phyloP scores from a whole-genome alignment of 352 stramenopile species.

The Aphanomyces stellatus region DNA sequence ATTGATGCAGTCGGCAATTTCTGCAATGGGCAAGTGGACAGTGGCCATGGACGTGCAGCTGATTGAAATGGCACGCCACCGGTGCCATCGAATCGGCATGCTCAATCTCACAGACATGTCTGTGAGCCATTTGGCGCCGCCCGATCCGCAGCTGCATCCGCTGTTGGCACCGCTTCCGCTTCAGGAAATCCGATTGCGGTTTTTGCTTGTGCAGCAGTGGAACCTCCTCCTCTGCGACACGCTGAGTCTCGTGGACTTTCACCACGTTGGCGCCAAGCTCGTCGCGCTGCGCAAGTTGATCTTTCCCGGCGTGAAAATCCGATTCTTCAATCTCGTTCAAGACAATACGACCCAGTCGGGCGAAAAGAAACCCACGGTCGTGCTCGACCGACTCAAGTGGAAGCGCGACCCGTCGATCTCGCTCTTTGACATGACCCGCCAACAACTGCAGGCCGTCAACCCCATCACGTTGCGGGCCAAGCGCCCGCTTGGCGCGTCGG shows the following conservation, averaged over 20 bases:
- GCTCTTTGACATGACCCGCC: slow-evolving; percentile 58
- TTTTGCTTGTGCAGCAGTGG: slow-evolving; percentile 45
- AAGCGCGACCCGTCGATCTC: slow-evolving; percentile 38
- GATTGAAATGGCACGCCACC: slow-evolving; percentile 33
- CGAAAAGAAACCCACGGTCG: slow-evolving; percentile 54
- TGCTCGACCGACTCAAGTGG: slow-evolving; percentile 47
- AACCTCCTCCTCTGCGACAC: slow-evolving; percentile 45
- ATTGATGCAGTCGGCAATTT: slow-evolving; percentile 32
- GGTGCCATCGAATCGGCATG: slow-evolving; percentile 45
- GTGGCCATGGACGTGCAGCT: slow-evolving; percentile 67
- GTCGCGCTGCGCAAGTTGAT: slow-evolving; percentile 52
- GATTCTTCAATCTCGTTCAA: slow-evolving; percentile 55
- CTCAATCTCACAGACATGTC: slow-evolving; percentile 54
- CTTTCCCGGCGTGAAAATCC: slow-evolving; percentile 68
- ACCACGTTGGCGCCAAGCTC: slow-evolving; percentile 42
- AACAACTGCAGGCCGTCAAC: slow-evolving; percentile 39
- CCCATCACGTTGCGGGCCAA: slow-evolving; percentile 49
- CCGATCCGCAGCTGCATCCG: slow-evolving; percentile 29
- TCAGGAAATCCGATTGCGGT: slow-evolving; percentile 48
- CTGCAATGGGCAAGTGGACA: slow-evolving; percentile 55
- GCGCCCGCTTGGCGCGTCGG: slow-evolving; percentile 60
- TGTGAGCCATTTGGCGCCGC: slow-evolving; percentile 39
- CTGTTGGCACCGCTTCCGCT: slow-evolving; percentile 37
- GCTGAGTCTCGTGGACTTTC: slow-evolving; percentile 60
- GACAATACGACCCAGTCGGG: slow-evolving; percentile 41